Conservation (phyloP, 306 rosid genomes). For the Lagenaria siceraria region DNA sequence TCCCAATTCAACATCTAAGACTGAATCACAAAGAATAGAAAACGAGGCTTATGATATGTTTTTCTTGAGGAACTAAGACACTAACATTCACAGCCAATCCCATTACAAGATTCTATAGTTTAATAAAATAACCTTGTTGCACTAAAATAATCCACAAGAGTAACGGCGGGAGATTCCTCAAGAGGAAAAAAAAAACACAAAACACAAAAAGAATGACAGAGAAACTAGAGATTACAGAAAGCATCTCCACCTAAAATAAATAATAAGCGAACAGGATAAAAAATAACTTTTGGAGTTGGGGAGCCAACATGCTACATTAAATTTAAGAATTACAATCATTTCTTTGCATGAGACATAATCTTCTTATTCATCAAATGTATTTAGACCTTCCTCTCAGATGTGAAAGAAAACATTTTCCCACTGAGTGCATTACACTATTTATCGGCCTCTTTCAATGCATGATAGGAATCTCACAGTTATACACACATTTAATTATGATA, state of each 20-base stretch:
- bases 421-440: neutral
- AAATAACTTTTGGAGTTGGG: neutral
- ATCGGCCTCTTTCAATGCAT: neutral
- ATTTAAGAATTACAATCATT: neutral
- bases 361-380: neutral
- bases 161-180: neutral
- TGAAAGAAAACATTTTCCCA: neutral
- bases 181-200: neutral
- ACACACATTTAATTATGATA: neutral
- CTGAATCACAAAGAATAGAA: neutral
- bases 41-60: neutral
- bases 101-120: neutral
- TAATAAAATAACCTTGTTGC: neutral
- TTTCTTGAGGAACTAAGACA: neutral
- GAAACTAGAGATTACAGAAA: neutral
- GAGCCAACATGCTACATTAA: neutral
- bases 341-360: neutral
- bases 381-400: neutral
- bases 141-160: neutral
- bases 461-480: neutral
- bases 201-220: neutral
- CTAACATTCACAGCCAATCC: neutral
- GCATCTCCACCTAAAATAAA: neutral
- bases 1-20: neutral
- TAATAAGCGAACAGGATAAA: too few species aligned